phyloP scores from a whole-genome alignment of 371 early-diverging fungal species.

The Blakeslea trispora region DNA sequence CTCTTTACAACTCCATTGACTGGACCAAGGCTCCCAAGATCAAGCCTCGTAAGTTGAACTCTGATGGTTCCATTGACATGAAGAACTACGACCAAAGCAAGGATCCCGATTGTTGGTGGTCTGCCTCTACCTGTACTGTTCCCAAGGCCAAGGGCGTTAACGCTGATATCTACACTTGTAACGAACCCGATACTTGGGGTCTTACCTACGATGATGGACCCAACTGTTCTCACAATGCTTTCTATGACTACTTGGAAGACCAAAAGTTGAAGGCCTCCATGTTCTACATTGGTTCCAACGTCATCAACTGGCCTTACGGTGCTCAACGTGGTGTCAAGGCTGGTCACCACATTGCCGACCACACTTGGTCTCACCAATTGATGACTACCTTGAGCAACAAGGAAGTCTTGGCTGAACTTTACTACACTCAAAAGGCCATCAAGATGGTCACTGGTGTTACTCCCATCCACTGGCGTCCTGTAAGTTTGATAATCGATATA shows the following conservation, averaged over 20 bases:
- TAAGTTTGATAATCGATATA: no score
- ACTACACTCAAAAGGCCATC: conserved; percentile 70
- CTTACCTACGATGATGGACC: conserved; percentile 71
- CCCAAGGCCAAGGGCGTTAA: conserved; percentile 42
- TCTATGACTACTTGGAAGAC: conserved; percentile 44
- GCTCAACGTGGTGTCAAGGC: conserved; percentile 53
- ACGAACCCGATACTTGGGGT: conserved; percentile 61
- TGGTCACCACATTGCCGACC: conserved; percentile 73
- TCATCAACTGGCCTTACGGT: conserved; percentile 58
- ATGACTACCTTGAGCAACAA: conserved; percentile 68
- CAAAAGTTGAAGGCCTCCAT: conserved; percentile 63
- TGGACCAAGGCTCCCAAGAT: conserved; percentile 49
- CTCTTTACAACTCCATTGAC: conserved; percentile 48
- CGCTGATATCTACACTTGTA: conserved; percentile 51
- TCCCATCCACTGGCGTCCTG: conserved; percentile 52
- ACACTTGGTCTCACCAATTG: conserved; percentile 72
- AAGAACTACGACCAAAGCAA: conserved; percentile 26
- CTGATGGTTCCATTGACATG: conserved; percentile 37
- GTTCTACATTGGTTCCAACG: conserved; percentile 73
- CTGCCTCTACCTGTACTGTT: conserved; percentile 42
- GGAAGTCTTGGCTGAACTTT: conserved; percentile 72
- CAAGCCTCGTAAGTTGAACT: conserved; percentile 27
- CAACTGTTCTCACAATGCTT: conserved; percentile 55
- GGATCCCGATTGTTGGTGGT: conserved; percentile 61
- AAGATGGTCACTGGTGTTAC: conserved; percentile 56